Evolutionary conservation across 1,139 yeast genomes (phyloP), one percentile per base, ranked within the genome.

Genomic region (Candida tropicalis): DNA sequence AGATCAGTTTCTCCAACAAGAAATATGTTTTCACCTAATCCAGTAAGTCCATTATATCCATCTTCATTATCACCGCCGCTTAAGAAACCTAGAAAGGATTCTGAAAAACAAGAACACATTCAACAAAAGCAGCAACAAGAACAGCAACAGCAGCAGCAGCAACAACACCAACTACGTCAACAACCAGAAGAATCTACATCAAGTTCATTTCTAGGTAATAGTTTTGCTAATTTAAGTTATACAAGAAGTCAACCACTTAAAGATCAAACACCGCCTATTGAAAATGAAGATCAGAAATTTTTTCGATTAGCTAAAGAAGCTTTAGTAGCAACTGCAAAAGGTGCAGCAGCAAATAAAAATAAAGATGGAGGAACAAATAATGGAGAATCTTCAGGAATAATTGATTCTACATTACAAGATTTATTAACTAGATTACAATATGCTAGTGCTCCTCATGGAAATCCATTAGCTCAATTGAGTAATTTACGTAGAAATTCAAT

Each of bases 321-420:
- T 0, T 56, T 73, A 16, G 77, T 71, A 11, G 77, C 77, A 31
- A 73, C 77, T 1, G 75, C 76, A 6, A 56, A 54, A 10, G 70
- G 68, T 1, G 66, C 63, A 6, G 20, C 28, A 16, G 23, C 20
- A 12, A 35, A 26, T 17, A 20, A 26, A 11, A 26, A 26, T 13
- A 25, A 35, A 11, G 16, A 16, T 29, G 34, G 34, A 22, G n/a
- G 58, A 51, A n/a, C 26, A 16, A 26, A 20, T 35, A 18, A 12
- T 18, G 20, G n/a, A n/a, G n/a, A n/a, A n/a, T n/a, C 32, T 17
- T 39, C 56, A 12, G 51, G 51, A 13, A 45, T 59, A 24, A 73
- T 79, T 13, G 84, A 79, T 54, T 84, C 84, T 4, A 78, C 84
- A 1, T 74, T 79, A 18, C 68, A 69, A 49, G 82, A 77, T 50